phyloP scores from a whole-genome alignment of 116 monocot genomes.

The Phalaenopsis hybrid region DNA sequence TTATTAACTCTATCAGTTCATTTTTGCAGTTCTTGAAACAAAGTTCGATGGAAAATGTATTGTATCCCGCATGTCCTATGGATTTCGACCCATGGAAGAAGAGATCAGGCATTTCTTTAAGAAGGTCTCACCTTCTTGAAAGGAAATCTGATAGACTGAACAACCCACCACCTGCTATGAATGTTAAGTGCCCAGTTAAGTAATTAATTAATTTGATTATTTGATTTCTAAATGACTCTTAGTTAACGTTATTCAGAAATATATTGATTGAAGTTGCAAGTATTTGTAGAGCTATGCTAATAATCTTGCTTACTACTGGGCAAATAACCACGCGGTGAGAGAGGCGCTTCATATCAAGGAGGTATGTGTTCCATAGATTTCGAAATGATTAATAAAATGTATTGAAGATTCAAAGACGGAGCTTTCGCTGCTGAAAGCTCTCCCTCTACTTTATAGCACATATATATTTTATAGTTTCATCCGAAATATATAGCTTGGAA shows the following conservation, averaged over 20 bases:
- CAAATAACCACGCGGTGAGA: background rate
- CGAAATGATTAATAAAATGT: no score
- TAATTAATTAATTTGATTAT: constrained; percentile 6
- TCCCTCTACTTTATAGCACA: no score
- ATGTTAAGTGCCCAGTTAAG: background rate
- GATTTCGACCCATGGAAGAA: constrained; percentile 6
- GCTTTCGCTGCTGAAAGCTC: no score
- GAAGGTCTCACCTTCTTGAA: constrained; percentile 5
- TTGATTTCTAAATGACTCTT: background rate
- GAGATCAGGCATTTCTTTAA: background rate
- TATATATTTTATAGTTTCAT: no score
- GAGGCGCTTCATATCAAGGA: no score
- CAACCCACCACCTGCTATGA: background rate
- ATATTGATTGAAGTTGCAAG: background rate
- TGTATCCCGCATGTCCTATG: constrained; percentile 4
- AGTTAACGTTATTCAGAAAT: background rate
- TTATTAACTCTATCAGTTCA: background rate
- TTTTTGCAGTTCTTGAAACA: constrained; percentile 2
- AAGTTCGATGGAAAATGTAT: background rate
- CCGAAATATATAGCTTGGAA: no score
- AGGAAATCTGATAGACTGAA: background rate
- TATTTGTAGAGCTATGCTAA: constrained; percentile 11
- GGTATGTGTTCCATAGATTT: no score
- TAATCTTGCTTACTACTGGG: constrained; percentile 9
- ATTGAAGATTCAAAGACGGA: no score